These are phyloP conservation scores for Coffea eugenioides DNA, from an alignment of 257 asterid species.

Conservation along the genomic window DNA sequence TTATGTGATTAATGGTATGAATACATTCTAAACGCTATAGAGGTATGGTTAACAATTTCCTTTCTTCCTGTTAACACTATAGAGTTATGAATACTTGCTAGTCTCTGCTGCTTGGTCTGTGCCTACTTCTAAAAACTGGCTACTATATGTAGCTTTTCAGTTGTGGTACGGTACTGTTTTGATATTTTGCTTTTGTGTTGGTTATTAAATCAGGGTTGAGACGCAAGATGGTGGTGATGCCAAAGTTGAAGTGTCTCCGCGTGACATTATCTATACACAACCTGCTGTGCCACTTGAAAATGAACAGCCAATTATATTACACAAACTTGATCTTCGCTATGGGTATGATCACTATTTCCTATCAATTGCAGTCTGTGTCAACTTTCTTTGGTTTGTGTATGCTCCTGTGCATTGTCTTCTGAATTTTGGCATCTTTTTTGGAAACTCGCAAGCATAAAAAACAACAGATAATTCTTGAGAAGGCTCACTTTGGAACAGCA, in stretches of 20 bases:
- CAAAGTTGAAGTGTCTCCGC: constrained; percentile 88
- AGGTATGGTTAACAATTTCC: too few relatives aligned
- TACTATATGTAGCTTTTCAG: neutral
- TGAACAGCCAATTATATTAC: constrained; percentile 70
- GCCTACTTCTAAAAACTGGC: neutral
- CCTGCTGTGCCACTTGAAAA: constrained; percentile 70
- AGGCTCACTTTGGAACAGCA: neutral
- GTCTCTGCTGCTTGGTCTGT: too few relatives aligned
- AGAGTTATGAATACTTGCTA: too few relatives aligned
- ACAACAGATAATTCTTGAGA: neutral
- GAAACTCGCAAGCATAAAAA: neutral
- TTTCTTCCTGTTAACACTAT: too few relatives aligned
- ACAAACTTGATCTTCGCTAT: constrained; percentile 88
- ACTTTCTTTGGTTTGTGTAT: neutral
- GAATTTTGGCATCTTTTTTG: neutral
- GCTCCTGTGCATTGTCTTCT: neutral
- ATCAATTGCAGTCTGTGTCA: neutral
- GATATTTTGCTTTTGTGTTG: neutral
- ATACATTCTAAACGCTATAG: too few relatives aligned
- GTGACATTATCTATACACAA: constrained; percentile 87
- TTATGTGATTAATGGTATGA: too few relatives aligned
- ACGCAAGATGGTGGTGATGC: constrained; percentile 99
- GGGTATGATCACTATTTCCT: constrained; percentile 46
- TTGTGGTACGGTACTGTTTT: neutral
- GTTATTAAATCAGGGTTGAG: constrained; percentile 64